These are phyloP conservation scores for Colletotrichum sp. DNA, from an alignment of 2,329 filamentous ascomycete species.

Conservation along the genomic window DNA sequence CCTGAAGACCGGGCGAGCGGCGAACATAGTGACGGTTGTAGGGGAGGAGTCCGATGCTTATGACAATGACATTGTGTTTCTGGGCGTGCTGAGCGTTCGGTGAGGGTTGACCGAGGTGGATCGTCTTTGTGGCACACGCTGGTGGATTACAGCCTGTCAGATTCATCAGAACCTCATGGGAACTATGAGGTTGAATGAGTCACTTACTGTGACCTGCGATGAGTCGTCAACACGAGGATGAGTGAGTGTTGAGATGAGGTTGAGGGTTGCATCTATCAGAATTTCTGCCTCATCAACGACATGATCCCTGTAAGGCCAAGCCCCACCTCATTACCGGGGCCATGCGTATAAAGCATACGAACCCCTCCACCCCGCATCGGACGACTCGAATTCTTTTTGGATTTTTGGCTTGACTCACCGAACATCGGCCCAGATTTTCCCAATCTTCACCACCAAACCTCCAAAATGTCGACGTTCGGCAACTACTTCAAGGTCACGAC, in stretches of 20 bases:
- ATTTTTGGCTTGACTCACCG: conserved; percentile 15
- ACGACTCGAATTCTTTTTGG: not conserved
- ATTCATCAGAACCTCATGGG: fast-evolving
- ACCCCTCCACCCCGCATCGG: conserved; percentile 19
- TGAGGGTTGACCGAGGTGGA: not conserved
- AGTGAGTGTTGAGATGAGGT: conserved; percentile 4
- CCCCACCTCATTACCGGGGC: conserved; percentile 2
- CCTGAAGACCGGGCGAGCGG: not conserved
- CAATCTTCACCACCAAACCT: not conserved
- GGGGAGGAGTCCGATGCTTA: not conserved
- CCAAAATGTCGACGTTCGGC: conserved; percentile 86
- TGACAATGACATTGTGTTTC: not conserved
- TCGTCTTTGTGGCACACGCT: not conserved
- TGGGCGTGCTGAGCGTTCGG: not conserved
- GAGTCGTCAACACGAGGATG: not conserved
- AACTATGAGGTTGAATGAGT: not conserved
- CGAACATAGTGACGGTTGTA: not conserved
- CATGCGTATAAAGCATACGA: not conserved
- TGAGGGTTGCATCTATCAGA: conserved; percentile 17
- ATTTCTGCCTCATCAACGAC: not conserved
- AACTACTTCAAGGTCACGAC: conserved; percentile 82
- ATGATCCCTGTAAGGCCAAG: not conserved
- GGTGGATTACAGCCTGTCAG: fast-evolving
- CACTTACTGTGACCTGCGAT: not conserved
- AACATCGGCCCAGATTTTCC: conserved; percentile 13